These are phyloP conservation scores for Herpetospermum pedunculosum DNA, from an alignment of 306 rosid genomes.

Conservation along the genomic window DNA sequence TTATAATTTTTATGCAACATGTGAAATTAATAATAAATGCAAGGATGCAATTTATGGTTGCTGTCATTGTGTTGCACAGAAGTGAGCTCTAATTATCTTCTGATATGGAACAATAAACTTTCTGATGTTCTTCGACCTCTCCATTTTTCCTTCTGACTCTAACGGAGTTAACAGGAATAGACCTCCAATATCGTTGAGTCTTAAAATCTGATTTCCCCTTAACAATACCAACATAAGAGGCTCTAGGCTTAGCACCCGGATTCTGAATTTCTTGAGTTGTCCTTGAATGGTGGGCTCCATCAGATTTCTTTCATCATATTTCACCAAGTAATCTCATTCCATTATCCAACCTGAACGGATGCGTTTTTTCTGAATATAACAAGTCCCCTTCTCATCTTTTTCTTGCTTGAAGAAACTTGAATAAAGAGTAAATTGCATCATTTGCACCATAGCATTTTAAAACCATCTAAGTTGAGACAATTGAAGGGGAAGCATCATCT, in stretches of 20 bases:
- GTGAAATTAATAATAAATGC: neutral
- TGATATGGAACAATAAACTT: neutral
- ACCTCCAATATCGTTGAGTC: neutral
- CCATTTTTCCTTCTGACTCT: neutral
- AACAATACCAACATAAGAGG: neutral
- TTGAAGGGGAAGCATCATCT: neutral
- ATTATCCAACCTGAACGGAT: neutral
- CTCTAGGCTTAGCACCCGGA: neutral
- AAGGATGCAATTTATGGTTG: neutral
- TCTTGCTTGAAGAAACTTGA: neutral
- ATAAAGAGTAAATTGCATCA: neutral
- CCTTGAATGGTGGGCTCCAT: neutral
- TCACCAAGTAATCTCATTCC: neutral
- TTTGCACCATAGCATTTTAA: neutral
- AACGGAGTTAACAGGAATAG: neutral
- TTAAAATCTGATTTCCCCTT: neutral
- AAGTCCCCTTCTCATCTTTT: neutral
- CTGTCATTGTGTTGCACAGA: neutral
- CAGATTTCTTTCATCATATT: neutral
- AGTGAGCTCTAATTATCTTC: neutral
- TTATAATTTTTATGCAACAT: slow-evolving; percentile 6
- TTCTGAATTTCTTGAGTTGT: neutral
- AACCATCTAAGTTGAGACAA: neutral
- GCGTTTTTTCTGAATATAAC: neutral
- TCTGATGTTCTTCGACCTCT: neutral